Base-by-base conservation (phyloP, 2,329 filamentous ascomycete species). In the Stylonectria norvegica region DNA sequence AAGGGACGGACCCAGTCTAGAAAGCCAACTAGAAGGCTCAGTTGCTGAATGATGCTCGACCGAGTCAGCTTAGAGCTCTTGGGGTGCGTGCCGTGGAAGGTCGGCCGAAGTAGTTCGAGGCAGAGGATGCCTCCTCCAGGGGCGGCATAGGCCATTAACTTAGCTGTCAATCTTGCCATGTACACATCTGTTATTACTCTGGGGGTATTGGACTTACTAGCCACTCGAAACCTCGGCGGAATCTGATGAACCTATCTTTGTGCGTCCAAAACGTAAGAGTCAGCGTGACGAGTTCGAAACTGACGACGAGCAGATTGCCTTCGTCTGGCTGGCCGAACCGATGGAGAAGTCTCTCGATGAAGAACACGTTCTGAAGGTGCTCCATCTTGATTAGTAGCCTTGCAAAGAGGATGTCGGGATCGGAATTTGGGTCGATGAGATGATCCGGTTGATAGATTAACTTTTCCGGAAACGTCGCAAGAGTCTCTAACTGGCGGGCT, bases 351-450 rank as follows among this genome's bases (percentile, higher is more conserved):
- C 79, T 66, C 40, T 82, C 74, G 5, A 81, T 61, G 8, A 83
- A 69, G 42, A 83, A 81, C 3, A 76, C 62, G 27, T 80, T 81
- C 29, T 80, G 72, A 1, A 79, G 58, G 32, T 76, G 70, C 16
- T 73, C 68, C 3, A 79, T 63, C 3, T 66, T 64, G 1, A 76
- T 57, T 1, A 79, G 55, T 11, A 75, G 65, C 2, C 72, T 62
- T 5, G 64, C 62, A 36, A 73, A 73, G 0, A 75, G 44, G 0
- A 57, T 52, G 0, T 60, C 47, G 0, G 62, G 43, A 4, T 62
- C 47, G 1, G 60, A 27, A 1, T 58, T 52, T 0, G 53, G 55
- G 6, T 65, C 53, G 9, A 65, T 60, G 1, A 75, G 38, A 3
- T 69, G 63, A 5, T 63, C 55, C 1, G 66, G 55, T 3, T 64